These are phyloP conservation scores for Botryotinia globosa DNA, from an alignment of 2,329 filamentous ascomycete species.

Conservation along the genomic window DNA sequence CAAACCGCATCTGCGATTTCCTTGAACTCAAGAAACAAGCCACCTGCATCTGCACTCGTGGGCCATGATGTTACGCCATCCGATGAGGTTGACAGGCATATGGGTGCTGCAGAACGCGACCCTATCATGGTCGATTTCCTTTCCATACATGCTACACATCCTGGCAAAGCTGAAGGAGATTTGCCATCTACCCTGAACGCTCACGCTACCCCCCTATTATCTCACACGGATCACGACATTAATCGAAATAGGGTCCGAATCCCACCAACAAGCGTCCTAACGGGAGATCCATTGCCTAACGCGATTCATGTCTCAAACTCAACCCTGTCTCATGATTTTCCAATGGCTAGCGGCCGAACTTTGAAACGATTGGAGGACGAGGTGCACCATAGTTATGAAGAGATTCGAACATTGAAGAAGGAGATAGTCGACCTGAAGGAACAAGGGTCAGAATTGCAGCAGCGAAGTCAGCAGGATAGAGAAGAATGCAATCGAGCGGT, in stretches of 20 bases:
- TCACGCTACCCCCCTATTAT: background rate
- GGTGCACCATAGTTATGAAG: too few species aligned
- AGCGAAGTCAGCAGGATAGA: accelerated
- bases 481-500: background rate
- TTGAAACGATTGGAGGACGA: too few species aligned
- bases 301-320: background rate
- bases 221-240: too few species aligned
- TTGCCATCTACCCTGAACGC: background rate
- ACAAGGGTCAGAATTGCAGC: accelerated
- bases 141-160: background rate
- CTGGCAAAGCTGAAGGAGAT: background rate
- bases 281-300: background rate
- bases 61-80: background rate
- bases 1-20: too few species aligned
- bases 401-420: background rate
- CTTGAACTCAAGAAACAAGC: background rate
- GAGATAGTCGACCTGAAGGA: background rate
- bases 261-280: background rate
- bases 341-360: background rate
- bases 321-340: background rate
- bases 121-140: background rate
- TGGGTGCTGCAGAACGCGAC: background rate
- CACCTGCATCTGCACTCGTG: background rate
- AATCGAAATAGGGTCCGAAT: background rate
- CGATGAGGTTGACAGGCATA: background rate